Conservation (phyloP, 257 asterid genomes). For the Coffea eugenioides region DNA sequence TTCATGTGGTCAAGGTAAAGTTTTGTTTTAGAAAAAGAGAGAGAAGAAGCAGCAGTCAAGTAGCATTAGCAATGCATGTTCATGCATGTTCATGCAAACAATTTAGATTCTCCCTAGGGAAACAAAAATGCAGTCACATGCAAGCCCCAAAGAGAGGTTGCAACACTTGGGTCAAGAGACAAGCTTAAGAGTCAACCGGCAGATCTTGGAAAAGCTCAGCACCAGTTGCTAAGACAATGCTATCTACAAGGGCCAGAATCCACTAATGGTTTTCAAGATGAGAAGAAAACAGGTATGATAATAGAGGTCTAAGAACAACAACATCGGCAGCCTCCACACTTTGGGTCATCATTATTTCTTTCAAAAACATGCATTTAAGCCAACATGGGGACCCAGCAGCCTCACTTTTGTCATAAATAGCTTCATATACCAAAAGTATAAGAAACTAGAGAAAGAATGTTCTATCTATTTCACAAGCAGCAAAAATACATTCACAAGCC, state of each 20-base stretch:
- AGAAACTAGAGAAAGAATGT: neutral
- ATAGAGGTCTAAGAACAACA: neutral
- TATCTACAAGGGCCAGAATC: neutral
- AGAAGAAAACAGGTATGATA: neutral
- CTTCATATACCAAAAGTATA: neutral
- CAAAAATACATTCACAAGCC: neutral
- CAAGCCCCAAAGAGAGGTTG: neutral
- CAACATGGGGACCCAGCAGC: neutral
- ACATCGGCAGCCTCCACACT: neutral
- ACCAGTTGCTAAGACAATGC: neutral
- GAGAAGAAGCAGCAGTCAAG: neutral
- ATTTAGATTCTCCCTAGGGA: neutral
- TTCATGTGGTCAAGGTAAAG: neutral
- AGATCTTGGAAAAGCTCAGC: neutral
- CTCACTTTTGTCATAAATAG: neutral
- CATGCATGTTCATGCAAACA: neutral
- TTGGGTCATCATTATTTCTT: neutral
- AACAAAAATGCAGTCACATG: neutral
- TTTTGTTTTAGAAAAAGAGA: neutral
- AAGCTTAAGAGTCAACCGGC: neutral
- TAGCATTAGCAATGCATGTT: neutral
- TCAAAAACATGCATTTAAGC: neutral
- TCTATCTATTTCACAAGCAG: neutral
- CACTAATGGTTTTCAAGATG: neutral
- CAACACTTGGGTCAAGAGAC: too few relatives aligned